Conservation (phyloP, 768 basidiomycete genomes). For the Sistotremastrum niveocremeum region DNA sequence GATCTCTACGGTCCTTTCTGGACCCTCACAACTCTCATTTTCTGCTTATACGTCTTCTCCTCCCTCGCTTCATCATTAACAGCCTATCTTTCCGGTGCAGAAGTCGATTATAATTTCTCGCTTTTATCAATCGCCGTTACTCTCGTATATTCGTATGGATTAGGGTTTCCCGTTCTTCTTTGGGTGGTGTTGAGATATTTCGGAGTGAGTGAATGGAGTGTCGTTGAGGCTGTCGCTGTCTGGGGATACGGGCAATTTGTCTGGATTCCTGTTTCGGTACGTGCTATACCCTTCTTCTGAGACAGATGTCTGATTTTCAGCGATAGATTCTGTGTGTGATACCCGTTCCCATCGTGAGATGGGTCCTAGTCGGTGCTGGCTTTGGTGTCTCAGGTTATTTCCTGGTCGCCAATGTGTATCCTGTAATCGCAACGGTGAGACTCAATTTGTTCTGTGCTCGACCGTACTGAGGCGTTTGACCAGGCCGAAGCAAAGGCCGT, state of each 20-base stretch:
- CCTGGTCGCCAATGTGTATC: conserved; percentile 75
- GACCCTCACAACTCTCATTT: conserved; percentile 91
- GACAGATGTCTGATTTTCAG: background rate
- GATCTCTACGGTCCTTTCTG: conserved; percentile 93
- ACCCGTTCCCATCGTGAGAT: conserved; percentile 70
- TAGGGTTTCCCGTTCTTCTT: conserved; percentile 66
- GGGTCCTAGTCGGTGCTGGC: conserved; percentile 61
- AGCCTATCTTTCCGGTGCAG: conserved; percentile 58
- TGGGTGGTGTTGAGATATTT: conserved; percentile 81
- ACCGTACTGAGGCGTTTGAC: background rate
- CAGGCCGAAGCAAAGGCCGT: conserved; percentile 82
- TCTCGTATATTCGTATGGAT: conserved; percentile 78
- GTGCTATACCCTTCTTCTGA: conserved; percentile 13
- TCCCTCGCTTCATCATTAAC: conserved; percentile 81
- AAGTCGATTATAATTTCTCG: conserved; percentile 75
- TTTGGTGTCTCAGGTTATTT: conserved; percentile 81
- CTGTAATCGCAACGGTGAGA: conserved; percentile 72
- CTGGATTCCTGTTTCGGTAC: conserved; percentile 79
- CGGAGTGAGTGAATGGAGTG: conserved; percentile 81
- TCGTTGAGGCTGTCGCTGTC: conserved; percentile 67
- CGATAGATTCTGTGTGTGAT: conserved; percentile 71
- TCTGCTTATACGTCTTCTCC: conserved; percentile 86
- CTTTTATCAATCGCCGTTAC: conserved; percentile 71
- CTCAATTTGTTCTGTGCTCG: background rate
- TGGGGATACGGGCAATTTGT: conserved; percentile 78